Conservation (phyloP, 768 basidiomycete genomes). For the Goffeauzyma gilvescens region DNA sequence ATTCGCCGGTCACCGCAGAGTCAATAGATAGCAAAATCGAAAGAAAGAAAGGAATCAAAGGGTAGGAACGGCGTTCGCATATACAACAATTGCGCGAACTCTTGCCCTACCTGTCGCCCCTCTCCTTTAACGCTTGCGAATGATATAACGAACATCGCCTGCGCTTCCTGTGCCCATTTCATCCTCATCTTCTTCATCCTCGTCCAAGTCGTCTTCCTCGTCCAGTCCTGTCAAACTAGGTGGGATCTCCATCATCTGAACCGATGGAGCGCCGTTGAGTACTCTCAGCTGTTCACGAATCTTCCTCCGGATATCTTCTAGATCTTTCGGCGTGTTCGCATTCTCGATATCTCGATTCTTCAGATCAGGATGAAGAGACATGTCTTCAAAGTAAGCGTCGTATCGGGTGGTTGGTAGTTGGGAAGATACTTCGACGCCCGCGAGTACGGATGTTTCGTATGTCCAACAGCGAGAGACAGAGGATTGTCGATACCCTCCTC, state of each 20-base stretch:
- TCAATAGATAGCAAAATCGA: no score
- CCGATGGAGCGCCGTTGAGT: constrained; percentile 86
- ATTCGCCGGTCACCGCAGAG: no score
- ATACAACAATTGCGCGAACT: no score
- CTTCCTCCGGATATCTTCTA: constrained; percentile 71
- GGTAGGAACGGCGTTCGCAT: no score
- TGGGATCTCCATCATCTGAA: constrained; percentile 89
- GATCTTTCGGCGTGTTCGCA: constrained; percentile 59
- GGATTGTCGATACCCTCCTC: constrained; percentile 90
- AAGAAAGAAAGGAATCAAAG: no score
- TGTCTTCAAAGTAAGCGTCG: constrained; percentile 61
- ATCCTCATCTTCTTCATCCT: constrained; percentile 53
- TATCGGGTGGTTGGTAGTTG: constrained; percentile 76
- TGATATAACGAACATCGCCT: constrained; percentile 2
- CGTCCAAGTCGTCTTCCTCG: constrained; percentile 48
- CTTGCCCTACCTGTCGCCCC: no score
- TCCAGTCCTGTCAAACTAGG: constrained; percentile 61
- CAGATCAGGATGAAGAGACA: constrained; percentile 72
- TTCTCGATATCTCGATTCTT: constrained; percentile 55
- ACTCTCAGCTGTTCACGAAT: constrained; percentile 77
- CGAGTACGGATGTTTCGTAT: constrained; percentile 85
- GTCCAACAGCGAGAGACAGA: constrained; percentile 98
- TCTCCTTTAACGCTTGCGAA: no score
- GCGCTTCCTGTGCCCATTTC: constrained; percentile 8
- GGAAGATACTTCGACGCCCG: constrained; percentile 61